Evolutionary conservation across 768 basidiomycete species (phyloP), one percentile per base, ranked within the genome.

Genomic region (Amanita pallidorosea): DNA sequence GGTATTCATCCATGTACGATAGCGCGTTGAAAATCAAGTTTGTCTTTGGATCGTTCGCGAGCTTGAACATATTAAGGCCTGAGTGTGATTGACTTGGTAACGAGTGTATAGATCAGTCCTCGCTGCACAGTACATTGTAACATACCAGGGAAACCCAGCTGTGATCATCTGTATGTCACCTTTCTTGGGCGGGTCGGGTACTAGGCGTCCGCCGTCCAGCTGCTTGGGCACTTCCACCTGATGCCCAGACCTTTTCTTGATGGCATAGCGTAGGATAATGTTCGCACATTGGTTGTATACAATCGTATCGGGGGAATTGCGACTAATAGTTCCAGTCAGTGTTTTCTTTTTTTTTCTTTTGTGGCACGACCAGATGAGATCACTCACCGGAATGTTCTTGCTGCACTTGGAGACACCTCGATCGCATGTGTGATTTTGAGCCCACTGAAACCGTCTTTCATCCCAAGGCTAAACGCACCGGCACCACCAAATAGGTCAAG

Each of bases 201-300:
- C 55, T 1, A 59, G 2, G 51, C 58, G 7, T 7, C 65, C 63
- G 38, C 76, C 68, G 22, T 57, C 67, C 5, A 72, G 62, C 46
- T 73, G 73, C 20, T 59, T 59, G 0, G 77, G 74, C 0, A 61
- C 58, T 5, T 73, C 68, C 5, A 68, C 56, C 2, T 64, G 42
- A 53, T 72, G 73, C 4, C 72, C 70, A 38, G 66, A 57, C n/a
- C 74, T 61, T 3, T 63, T 63, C 62, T 81, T 79, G 57, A 86
- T 69, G 0, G 76, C 74, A 53, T 81, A 76, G 1, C 70, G 67
- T 2, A 88, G 69, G 18, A 86, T 68, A 6, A 69, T 59, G 54
- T 89, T 91, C 2, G 77, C 75, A 53, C 85, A 88, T 51, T 87
- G 81, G 49, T 88, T 88, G 55, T 81, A 81, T 0, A 87, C 75